Evolutionary conservation across 2,329 filamentous ascomycete genomes (phyloP).

Genomic region (Nigrograna mackinnonii): DNA sequence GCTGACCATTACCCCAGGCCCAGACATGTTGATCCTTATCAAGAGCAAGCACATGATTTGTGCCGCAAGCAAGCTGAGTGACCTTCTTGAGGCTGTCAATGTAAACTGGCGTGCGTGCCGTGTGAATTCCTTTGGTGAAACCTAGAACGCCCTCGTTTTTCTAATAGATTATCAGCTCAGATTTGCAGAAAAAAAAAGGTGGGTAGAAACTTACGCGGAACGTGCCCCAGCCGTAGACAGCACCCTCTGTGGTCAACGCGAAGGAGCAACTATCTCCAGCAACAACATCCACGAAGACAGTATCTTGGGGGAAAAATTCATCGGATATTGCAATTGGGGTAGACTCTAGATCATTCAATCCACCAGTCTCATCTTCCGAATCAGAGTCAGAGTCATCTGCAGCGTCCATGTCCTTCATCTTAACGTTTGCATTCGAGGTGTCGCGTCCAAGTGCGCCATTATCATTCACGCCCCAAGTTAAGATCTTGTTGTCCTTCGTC

Average conservation of each 20-base stretch:
- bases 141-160: conserved; percentile 69
- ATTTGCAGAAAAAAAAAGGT: background rate
- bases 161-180: conserved; percentile 35
- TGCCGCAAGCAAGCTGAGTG: conserved; percentile 65
- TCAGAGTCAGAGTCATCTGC: conserved; percentile 53
- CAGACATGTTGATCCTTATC: conserved; percentile 67
- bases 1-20: conserved; percentile 74
- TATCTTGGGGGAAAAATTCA: conserved; percentile 63
- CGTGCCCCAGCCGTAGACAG: conserved; percentile 82
- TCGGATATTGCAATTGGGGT: conserved; percentile 64
- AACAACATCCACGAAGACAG: conserved; percentile 68
- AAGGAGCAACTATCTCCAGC: conserved; percentile 78
- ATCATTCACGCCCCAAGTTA: conserved; percentile 89
- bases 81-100: conserved; percentile 70
- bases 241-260: conserved; percentile 73
- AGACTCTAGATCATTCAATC: conserved; percentile 72
- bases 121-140: conserved; percentile 55
- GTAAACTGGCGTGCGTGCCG: conserved; percentile 51
- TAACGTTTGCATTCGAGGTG: conserved; percentile 67
- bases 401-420: conserved; percentile 56
- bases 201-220: conserved; percentile 63
- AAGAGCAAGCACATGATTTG: conserved; percentile 73
- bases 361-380: conserved; percentile 59
- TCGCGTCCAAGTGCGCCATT: conserved; percentile 78
- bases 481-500: conserved; percentile 78